phyloP scores from a whole-genome alignment of 331 rosid species.

The Stylosanthes scabra region DNA sequence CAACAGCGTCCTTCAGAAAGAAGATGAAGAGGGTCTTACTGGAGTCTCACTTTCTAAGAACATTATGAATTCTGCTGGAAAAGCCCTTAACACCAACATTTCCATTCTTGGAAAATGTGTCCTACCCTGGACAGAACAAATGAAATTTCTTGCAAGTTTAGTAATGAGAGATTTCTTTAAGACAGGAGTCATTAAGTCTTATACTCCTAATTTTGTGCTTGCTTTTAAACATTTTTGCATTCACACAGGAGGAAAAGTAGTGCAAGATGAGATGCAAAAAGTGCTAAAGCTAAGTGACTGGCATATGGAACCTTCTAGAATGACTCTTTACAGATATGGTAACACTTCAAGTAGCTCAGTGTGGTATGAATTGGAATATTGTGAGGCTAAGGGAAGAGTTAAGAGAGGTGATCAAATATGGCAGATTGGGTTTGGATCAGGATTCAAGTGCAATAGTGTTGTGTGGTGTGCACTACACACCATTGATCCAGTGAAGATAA shows the following conservation, averaged over 20 bases:
- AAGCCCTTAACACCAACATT: conserved; percentile 46
- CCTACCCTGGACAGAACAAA: neutral
- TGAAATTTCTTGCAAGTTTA: neutral
- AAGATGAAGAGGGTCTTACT: conserved; percentile 52
- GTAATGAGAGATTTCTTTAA: conserved; percentile 32
- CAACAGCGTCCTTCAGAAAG: conserved; percentile 62
- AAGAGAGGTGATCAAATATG: conserved; percentile 22
- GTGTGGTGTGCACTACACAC: conserved; percentile 21
- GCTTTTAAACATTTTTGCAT: conserved; percentile 77
- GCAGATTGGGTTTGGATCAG: conserved; percentile 33
- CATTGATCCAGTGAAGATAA: neutral
- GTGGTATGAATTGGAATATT: conserved; percentile 78
- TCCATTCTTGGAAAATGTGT: neutral
- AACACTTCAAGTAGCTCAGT: conserved; percentile 76
- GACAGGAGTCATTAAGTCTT: conserved; percentile 59
- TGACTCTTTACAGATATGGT: conserved; percentile 58
- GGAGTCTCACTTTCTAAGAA: conserved; percentile 69
- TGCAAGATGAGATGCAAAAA: conserved; percentile 71
- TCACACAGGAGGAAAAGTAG: conserved; percentile 73
- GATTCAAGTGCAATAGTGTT: conserved; percentile 34
- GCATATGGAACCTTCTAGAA: conserved; percentile 84
- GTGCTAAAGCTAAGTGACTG: conserved; percentile 64
- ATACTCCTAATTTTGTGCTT: conserved; percentile 74
- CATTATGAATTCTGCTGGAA: conserved; percentile 72
- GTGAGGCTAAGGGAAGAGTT: conserved; percentile 73